A percentile compares a stretch with the other conserved stretches of the same genome.
phyloP scores from a whole-genome alignment of 148 eudicot species.

The Diospyros kaki region DNA sequence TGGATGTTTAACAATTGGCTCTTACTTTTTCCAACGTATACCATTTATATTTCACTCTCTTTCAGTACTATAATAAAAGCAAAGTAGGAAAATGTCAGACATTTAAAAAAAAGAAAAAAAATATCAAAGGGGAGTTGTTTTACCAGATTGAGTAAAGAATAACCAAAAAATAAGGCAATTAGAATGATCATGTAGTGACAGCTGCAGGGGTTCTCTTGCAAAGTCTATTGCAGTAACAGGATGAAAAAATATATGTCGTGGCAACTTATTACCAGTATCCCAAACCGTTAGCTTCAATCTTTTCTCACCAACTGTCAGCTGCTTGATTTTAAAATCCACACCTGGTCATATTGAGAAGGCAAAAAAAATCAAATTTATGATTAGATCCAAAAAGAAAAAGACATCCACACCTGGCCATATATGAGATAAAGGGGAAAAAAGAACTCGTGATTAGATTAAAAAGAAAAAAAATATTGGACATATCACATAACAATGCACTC shows the following conservation, averaged over 20 bases:
- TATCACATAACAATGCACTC: too few relatives aligned
- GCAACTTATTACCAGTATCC: constrained; percentile 60
- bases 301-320: constrained; percentile 64
- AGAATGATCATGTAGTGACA: background rate
- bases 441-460: too few relatives aligned
- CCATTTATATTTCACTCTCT: too few relatives aligned
- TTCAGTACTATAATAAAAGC: background rate
- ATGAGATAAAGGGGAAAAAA: too few relatives aligned
- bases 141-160: background rate
- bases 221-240: background rate
- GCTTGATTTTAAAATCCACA: constrained; percentile 86
- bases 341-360: constrained; percentile 31
- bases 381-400: background rate
- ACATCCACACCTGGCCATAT: too few relatives aligned
- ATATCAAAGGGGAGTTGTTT: background rate
- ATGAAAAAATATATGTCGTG: background rate
- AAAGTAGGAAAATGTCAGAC: background rate
- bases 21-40: background rate
- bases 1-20: background rate
- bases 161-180: background rate
- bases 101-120: background rate
- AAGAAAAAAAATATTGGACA: too few relatives aligned
- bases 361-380: background rate
- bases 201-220: background rate
- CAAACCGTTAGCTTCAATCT: constrained; percentile 85